phyloP scores from a whole-genome alignment of 768 basidiomycete genomes.

The Tulasnella sp. region DNA sequence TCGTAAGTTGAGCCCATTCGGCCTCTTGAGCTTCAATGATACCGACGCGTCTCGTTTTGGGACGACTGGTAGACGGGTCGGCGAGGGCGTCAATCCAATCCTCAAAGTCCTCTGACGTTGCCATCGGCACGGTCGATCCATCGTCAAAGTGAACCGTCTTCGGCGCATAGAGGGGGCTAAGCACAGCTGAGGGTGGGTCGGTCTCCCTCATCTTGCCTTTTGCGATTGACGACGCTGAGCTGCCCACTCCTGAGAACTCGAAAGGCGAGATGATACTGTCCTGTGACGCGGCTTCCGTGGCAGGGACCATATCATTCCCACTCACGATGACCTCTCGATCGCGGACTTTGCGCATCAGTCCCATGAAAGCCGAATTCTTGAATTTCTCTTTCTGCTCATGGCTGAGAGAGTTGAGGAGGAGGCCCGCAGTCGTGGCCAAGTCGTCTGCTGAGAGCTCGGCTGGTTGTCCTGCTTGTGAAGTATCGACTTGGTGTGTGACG shows the following conservation, averaged over 20 bases:
- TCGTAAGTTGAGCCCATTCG: slow-evolving; percentile 58
- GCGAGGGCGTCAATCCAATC: background rate
- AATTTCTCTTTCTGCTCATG: slow-evolving; percentile 76
- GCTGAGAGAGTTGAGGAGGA: slow-evolving; percentile 62
- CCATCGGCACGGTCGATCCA: background rate
- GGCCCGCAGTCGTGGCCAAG: slow-evolving; percentile 66
- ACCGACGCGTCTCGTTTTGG: background rate
- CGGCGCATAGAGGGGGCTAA: background rate
- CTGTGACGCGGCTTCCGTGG: slow-evolving; percentile 26
- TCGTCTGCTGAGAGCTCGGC: slow-evolving; percentile 43
- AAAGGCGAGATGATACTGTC: background rate
- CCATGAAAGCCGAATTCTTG: slow-evolving; percentile 69
- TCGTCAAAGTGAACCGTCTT: slow-evolving; percentile 13
- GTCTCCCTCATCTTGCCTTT: background rate
- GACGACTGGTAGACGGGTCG: background rate
- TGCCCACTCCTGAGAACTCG: background rate
- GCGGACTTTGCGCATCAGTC: slow-evolving; percentile 71
- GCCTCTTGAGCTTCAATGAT: slow-evolving; percentile 21
- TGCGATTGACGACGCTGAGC: background rate
- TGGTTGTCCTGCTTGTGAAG: background rate
- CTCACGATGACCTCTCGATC: slow-evolving; percentile 69
- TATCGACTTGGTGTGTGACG: slow-evolving; percentile 17
- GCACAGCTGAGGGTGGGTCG: background rate
- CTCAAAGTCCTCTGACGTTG: slow-evolving; percentile 3
- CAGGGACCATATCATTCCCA: slow-evolving; percentile 60